Base-by-base conservation (phyloP, 1,284 basidiomycete species). In the Sphaerobolus stellatus region DNA sequence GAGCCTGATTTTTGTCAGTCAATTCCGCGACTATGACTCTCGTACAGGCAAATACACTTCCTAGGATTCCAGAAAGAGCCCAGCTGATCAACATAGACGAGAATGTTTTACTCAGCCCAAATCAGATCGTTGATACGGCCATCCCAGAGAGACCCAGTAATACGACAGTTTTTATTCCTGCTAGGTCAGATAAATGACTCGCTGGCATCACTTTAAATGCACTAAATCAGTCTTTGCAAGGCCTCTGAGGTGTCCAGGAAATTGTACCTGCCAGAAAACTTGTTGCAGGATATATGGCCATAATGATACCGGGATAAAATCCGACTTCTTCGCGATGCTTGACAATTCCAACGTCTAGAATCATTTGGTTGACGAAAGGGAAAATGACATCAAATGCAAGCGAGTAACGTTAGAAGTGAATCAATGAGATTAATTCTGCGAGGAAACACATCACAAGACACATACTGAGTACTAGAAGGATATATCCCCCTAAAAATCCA, bases 331-430 rank as follows among this genome's bases (percentile, higher is more conserved):
- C 56, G 6, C 61, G 62, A 52, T 64, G 58, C n/a, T 55, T 53
- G 13, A 61, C 59, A 5, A 64, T 57, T n/a, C 62, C 62, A 40
- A 59, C 60, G 16, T 64, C 62, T 14, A 64, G 34, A n/a, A 64
- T 54, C 59, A 64, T 62, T 50, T 61, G 59, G 40, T 61, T 59
- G 24, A 64, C 52, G 31, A 62, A 62, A 20, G 59, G 62, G 33
- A 60, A 64, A 20, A 64, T 56, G n/a, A 62, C 28, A 28, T 62
- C 60, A 43, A 58, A 61, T n/a, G n/a, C n/a, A n/a, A n/a, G n/a
- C n/a, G n/a, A n/a, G n/a, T n/a, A n/a, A n/a, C n/a, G n/a, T n/a
- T n/a, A n/a, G n/a, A n/a, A n/a, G n/a, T n/a, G n/a, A n/a, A n/a
- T n/a, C n/a, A n/a, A n/a, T n/a, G n/a, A n/a, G n/a, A n/a, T n/a